phyloP scores from a whole-genome alignment of 2,329 filamentous ascomycete genomes.

The Nannizziopsis arthrosporioides region DNA sequence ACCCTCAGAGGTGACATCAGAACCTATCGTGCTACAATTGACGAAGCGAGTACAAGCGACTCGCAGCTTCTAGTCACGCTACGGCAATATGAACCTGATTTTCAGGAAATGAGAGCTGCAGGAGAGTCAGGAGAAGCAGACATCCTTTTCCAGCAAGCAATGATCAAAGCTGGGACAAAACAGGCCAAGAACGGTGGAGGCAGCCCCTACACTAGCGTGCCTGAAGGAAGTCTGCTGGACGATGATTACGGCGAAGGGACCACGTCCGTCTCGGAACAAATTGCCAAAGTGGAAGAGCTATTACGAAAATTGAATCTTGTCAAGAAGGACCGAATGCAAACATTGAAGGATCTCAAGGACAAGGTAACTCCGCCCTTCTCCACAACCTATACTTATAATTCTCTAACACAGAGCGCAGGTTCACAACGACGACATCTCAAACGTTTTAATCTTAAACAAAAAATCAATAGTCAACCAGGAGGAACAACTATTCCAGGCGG shows the following conservation, averaged over 20 bases:
- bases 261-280: conserved; percentile 76
- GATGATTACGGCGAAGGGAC: conserved; percentile 76
- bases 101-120: conserved; percentile 88
- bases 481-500: conserved; percentile 80
- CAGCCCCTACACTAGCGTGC: conserved; percentile 46
- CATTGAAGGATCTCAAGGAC: conserved; percentile 92
- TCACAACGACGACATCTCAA: conserved; percentile 93
- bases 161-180: conserved; percentile 60
- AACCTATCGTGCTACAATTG: conserved; percentile 77
- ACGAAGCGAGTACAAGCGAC: conserved; percentile 81
- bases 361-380: conserved; percentile 49
- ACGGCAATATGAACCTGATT: conserved; percentile 73
- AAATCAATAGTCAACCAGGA: conserved; percentile 91
- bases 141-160: conserved; percentile 73
- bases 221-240: conserved; percentile 73
- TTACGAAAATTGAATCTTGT: conserved; percentile 83
- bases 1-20: conserved; percentile 78
- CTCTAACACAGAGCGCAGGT: conserved; percentile 45
- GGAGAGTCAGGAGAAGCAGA: conserved; percentile 79
- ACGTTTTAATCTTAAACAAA: conserved; percentile 94
- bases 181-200: conserved; percentile 47
- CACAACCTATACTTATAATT: not conserved
- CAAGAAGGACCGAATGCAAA: conserved; percentile 81
- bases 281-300: conserved; percentile 75
- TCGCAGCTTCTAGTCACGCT: conserved; percentile 71